Base-by-base conservation (phyloP, 2,329 filamentous ascomycete genomes). In the Pestalotiopsis sp. region DNA sequence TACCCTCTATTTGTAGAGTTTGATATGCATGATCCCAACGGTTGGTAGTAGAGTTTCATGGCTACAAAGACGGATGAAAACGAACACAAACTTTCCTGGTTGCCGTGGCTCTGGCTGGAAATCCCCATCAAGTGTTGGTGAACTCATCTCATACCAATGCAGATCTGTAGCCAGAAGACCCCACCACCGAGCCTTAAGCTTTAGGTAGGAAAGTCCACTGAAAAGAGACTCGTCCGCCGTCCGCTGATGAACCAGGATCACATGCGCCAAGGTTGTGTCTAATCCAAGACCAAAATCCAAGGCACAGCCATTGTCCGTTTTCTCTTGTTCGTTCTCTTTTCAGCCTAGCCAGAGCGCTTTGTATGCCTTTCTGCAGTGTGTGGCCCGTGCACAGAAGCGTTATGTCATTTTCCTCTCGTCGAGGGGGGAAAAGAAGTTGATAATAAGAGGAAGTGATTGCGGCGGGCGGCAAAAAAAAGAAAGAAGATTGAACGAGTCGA, bases 381-480 rank as follows among this genome's bases (percentile, higher is more conserved):
- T 64, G 61, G 36, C 39, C 39, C 61, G 61, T 45, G 61, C 61
- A 20, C 17, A 31, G 36, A 11, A 36, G 31, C 20, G 39, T 64
- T 64, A 64, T 64, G 61, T 64, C 61, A 64, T 64, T 64, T 64
- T 31, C 38, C 12, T 36, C 57, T 31, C 38, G 23, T 36, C 57
- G 27, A 23, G n/a, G 61, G 36, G 61, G 61, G 61, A 20, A 23
- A 64, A 64, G 38, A 59, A 27, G 57, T 12, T 25, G 57, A 59
- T 25, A 27, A 59, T n/a, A 59, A 17, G 23, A 59, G 9, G 23
- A 27, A 27, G 45, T 59, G 57, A 59, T 59, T 25, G 25, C 23
- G 25, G 27, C n/a, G 14, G 25, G 57, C 23, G 57, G 23, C 57
- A 36, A 59, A 27, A 17, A 25, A 14, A 23, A 23, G 2, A 12